Percentiles rank a stretch among this genome's conserved stretches.
Evolutionary conservation across 306 rosid genomes (phyloP).

Genomic region (Pyrus communis): DNA sequence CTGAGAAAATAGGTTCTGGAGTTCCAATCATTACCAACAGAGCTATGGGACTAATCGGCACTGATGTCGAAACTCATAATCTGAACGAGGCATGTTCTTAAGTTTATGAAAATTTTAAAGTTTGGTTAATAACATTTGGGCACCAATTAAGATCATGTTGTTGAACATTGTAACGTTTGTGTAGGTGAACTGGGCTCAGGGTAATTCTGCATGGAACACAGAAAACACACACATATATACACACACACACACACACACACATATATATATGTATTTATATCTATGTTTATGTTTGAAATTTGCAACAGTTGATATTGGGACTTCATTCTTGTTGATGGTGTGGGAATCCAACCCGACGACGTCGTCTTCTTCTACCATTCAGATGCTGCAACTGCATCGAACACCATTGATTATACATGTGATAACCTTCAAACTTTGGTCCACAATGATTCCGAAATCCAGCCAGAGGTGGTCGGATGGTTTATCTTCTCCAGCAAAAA

Average conservation of each 20-base stretch:
- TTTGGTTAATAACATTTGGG: neutral
- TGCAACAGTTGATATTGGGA: constrained; percentile 11
- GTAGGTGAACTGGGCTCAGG: constrained; percentile 17
- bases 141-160: neutral
- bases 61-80: constrained; percentile 36
- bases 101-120: neutral
- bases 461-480: constrained; percentile 18
- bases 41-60: constrained; percentile 43
- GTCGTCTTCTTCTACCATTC: constrained; percentile 26
- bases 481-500: constrained; percentile 20
- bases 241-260: too few relatives aligned
- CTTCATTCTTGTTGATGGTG: constrained; percentile 15
- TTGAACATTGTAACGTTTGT: neutral
- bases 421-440: constrained; percentile 2
- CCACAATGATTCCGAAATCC: neutral
- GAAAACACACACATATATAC: too few relatives aligned
- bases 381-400: constrained; percentile 19
- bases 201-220: neutral
- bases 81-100: constrained; percentile 40
- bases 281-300: neutral
- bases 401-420: neutral
- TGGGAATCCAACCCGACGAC: constrained; percentile 23
- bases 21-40: constrained; percentile 36
- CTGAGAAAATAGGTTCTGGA: constrained; percentile 20
- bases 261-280: too few relatives aligned